A percentile compares a stretch with the other conserved stretches of the same genome.
Conservation (phyloP, 352 stramenopile genomes). For the Globisporangium spinosum region DNA sequence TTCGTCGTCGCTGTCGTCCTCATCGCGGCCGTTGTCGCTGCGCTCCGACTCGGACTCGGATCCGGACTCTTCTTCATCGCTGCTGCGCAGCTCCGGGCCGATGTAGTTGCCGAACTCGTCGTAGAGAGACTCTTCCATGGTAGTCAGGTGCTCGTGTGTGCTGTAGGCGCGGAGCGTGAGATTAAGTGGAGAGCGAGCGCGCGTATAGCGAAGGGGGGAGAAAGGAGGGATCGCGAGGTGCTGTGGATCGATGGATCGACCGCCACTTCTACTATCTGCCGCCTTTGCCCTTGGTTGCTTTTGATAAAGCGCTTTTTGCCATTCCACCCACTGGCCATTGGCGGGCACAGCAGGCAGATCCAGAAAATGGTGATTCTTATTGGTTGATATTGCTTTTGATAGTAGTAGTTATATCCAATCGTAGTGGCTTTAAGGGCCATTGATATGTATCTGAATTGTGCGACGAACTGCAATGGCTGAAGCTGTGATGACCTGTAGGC, state of each 20-base stretch:
- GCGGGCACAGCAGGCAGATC: neutral
- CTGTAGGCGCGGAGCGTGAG: neutral
- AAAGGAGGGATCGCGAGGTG: neutral
- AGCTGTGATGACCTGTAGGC: too few species aligned
- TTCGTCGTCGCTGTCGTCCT: constrained; percentile 50
- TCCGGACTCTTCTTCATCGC: constrained; percentile 60
- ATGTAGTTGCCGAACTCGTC: constrained; percentile 99
- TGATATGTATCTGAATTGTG: too few species aligned
- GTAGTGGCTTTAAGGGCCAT: too few species aligned
- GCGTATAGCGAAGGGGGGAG: neutral
- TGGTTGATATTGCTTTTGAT: too few species aligned
- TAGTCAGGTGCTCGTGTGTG: neutral
- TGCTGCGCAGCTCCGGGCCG: constrained; percentile 92
- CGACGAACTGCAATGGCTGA: too few species aligned
- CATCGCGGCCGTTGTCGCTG: constrained; percentile 14
- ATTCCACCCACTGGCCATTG: neutral
- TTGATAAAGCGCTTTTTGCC: constrained; percentile 4
- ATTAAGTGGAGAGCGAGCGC: neutral
- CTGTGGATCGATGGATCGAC: neutral
- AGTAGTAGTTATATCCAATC: too few species aligned
- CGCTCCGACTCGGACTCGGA: constrained; percentile 48
- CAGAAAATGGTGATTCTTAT: too few species aligned
- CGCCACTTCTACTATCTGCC: neutral
- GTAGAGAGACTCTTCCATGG: constrained; percentile 96
- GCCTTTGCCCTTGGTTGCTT: neutral